Evolutionary conservation across 2,329 filamentous ascomycete genomes (phyloP).

Genomic region (Cadophora gregata): DNA sequence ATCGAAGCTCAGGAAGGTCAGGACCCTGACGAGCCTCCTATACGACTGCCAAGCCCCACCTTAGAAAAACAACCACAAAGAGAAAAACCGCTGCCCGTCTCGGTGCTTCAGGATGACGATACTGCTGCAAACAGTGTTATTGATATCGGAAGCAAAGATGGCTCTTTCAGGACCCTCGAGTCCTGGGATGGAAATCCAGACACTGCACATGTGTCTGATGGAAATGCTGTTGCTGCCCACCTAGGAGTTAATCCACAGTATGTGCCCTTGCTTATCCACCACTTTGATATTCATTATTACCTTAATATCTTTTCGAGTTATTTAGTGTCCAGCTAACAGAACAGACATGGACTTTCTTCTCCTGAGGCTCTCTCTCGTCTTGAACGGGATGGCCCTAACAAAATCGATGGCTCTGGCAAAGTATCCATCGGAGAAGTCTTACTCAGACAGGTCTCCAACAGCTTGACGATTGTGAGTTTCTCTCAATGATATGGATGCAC

Average conservation of each 20-base stretch:
- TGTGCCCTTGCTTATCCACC: background rate
- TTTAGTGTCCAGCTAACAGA: constrained; percentile 22
- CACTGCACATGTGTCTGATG: constrained; percentile 40
- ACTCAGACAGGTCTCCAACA: constrained; percentile 78
- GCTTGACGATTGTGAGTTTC: constrained; percentile 67
- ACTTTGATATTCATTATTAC: background rate
- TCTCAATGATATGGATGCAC: constrained; percentile 7
- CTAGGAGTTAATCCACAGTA: constrained; percentile 33
- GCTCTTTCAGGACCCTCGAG: background rate
- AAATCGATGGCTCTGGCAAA: constrained; percentile 73
- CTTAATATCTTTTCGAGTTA: background rate
- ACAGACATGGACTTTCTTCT: constrained; percentile 65
- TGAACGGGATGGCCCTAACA: constrained; percentile 70
- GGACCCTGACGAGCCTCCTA: constrained; percentile 32
- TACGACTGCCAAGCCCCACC: constrained; percentile 24
- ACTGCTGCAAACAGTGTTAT: constrained; percentile 14
- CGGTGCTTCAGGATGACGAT: constrained; percentile 11
- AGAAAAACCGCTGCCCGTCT: constrained; percentile 11
- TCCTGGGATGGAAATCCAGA: constrained; percentile 40
- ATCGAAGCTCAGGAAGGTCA: constrained; percentile 29
- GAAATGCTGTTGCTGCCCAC: constrained; percentile 40
- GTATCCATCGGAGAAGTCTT: constrained; percentile 77
- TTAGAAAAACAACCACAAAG: constrained; percentile 15
- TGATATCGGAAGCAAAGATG: constrained; percentile 25
- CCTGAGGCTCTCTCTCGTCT: constrained; percentile 70